phyloP scores from a whole-genome alignment of 495 filamentous ascomycete genomes.

The Aspergillus homomorphus region DNA sequence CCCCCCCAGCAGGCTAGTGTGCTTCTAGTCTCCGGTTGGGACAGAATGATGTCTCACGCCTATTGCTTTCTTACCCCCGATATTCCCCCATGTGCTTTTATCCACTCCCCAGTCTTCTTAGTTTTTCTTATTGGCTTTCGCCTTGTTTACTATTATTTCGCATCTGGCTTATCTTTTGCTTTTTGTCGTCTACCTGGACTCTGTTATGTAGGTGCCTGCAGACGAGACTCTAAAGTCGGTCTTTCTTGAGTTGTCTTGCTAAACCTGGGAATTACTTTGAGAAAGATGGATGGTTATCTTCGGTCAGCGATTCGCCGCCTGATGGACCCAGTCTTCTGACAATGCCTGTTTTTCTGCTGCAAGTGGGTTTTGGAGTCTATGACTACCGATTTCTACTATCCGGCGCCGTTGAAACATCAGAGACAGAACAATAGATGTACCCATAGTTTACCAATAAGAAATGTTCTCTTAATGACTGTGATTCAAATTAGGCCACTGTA shows the following conservation, averaged over 20 bases:
- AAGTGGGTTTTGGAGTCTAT: neutral
- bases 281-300: neutral
- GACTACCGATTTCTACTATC: constrained; percentile 1
- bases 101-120: constrained; percentile 15
- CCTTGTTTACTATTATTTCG: constrained; percentile 16
- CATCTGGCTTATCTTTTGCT: constrained; percentile 3
- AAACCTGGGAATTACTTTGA: neutral
- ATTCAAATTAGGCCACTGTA: neutral
- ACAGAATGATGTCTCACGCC: constrained; percentile 6
- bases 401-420: constrained; percentile 18
- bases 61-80: constrained; percentile 6
- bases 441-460: constrained; percentile 28
- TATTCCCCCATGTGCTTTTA: constrained; percentile 31
- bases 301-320: no score
- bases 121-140: constrained; percentile 15
- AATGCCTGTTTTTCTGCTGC: neutral
- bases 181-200: constrained; percentile 1
- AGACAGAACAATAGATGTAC: constrained; percentile 30
- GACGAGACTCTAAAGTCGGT: neutral
- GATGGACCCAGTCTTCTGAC: neutral
- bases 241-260: neutral
- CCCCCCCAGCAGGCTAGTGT: constrained; percentile 10
- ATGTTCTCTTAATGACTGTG: constrained; percentile 6
- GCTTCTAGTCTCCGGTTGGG: neutral
- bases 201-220: neutral